Evolutionary conservation across 2,329 filamentous ascomycete genomes (phyloP).

Genomic region (Phialemoniopsis sp.): DNA sequence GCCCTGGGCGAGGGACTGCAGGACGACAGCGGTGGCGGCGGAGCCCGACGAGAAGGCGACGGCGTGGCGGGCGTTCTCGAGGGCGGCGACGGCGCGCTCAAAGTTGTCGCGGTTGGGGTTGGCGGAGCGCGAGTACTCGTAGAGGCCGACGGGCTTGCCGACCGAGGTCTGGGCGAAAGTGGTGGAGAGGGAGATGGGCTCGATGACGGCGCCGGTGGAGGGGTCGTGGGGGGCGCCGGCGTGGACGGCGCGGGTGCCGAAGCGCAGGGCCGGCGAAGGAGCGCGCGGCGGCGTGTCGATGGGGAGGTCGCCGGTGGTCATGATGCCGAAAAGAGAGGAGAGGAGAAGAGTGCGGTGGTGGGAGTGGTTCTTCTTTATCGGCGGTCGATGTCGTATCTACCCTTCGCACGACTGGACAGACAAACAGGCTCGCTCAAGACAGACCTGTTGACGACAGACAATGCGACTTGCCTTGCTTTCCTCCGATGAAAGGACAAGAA

Average conservation of each 20-base stretch:
- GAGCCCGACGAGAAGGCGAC: conserved; percentile 93
- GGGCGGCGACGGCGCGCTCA: conserved; percentile 82
- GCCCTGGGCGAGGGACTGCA: conserved; percentile 86
- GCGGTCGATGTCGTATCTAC: too few relatives aligned
- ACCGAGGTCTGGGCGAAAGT: conserved; percentile 92
- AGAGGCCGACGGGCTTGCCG: conserved; percentile 80
- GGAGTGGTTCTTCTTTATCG: too few relatives aligned
- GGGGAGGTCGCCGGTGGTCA: conserved; percentile 22
- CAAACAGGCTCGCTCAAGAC: too few relatives aligned
- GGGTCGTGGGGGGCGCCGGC: conserved; percentile 90
- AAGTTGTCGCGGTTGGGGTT: conserved; percentile 97
- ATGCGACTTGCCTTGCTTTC: too few relatives aligned
- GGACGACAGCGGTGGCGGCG: conserved; percentile 86
- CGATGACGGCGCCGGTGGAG: conserved; percentile 89
- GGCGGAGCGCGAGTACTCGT: conserved; percentile 89
- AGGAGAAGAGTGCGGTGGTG: too few relatives aligned
- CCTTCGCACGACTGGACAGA: too few relatives aligned
- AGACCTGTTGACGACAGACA: too few relatives aligned
- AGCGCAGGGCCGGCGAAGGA: conserved; percentile 70
- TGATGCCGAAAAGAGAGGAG: too few relatives aligned
- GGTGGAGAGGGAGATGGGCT: conserved; percentile 91
- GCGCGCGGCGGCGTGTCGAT: conserved; percentile 67
- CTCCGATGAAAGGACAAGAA: too few relatives aligned
- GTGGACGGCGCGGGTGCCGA: conserved; percentile 93
- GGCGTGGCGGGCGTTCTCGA: conserved; percentile 89